Percentiles rank a stretch among this genome's conserved stretches.
phyloP scores from a whole-genome alignment of 208 protist species.

The Leishmania tarentolae region DNA sequence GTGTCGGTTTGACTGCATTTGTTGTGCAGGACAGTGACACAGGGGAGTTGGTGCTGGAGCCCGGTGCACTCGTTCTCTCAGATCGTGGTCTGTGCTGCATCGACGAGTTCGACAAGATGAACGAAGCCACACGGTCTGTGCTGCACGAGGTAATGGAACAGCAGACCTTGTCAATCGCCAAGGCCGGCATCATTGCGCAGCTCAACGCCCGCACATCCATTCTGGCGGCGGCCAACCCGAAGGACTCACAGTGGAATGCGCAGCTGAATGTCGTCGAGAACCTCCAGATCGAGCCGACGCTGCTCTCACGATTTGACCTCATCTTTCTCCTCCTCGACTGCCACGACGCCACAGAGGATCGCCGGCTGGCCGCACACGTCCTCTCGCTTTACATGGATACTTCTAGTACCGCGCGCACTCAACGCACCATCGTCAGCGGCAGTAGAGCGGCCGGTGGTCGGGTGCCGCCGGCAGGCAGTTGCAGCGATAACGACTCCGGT shows the following conservation, averaged over 20 bases:
- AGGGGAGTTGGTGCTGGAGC: conserved; percentile 98
- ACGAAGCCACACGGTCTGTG: conserved; percentile 96
- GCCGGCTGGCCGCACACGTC: conserved; percentile 96
- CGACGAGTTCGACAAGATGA: conserved; percentile 99
- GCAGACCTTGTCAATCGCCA: conserved; percentile 99
- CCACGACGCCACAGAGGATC: conserved; percentile 93
- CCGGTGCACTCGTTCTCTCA: conserved; percentile 97
- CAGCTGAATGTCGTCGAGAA: conserved; percentile 98
- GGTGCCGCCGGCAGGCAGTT: background rate
- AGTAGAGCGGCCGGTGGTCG: background rate
- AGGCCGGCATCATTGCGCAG: conserved; percentile 99
- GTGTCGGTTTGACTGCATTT: conserved; percentile 99
- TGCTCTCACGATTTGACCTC: conserved; percentile 99
- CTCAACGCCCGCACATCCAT: conserved; percentile 99
- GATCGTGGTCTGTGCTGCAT: conserved; percentile 99
- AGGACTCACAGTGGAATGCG: conserved; percentile 97
- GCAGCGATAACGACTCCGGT: conserved; percentile 7
- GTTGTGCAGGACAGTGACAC: conserved; percentile 97
- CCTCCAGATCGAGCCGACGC: conserved; percentile 98
- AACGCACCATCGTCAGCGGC: background rate
- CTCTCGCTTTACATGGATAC: conserved; percentile 95
- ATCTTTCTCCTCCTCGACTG: conserved; percentile 98
- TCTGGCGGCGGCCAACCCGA: conserved; percentile 99
- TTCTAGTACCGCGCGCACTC: conserved; percentile 16
- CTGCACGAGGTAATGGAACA: conserved; percentile 99